These are phyloP conservation scores for Candida qinlingensis DNA, from an alignment of 805 yeast genomes.

Conservation along the genomic window DNA sequence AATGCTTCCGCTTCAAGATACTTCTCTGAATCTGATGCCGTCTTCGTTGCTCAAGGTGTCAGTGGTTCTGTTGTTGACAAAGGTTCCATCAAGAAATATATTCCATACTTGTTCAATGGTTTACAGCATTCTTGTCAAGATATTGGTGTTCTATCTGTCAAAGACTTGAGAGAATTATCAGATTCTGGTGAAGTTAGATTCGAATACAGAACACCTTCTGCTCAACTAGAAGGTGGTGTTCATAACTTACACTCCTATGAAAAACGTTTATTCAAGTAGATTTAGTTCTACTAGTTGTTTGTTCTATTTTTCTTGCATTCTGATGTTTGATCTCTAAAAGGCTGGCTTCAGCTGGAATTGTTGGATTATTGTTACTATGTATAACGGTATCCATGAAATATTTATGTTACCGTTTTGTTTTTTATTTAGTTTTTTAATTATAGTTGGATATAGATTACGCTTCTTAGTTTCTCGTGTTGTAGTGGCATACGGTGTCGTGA, in stretches of 20 bases:
- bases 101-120: constrained; percentile 93
- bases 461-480: too few relatives aligned
- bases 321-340: not conserved
- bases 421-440: not conserved
- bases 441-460: not conserved
- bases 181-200: constrained; percentile 74
- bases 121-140: constrained; percentile 98
- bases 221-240: constrained; percentile 98
- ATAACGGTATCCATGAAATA: constrained; percentile 3
- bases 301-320: not conserved
- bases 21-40: constrained; percentile 93
- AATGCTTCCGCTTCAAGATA: constrained; percentile 98
- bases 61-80: constrained; percentile 95
- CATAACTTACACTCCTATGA: constrained; percentile 95
- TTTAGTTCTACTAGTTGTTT: not conserved
- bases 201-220: constrained; percentile 97
- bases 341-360: not conserved
- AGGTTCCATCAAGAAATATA: constrained; percentile 89
- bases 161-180: constrained; percentile 58
- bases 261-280: constrained; percentile 78
- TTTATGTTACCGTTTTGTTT: constrained; percentile 1
- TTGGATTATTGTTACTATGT: not conserved
- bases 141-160: constrained; percentile 75
- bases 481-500: too few relatives aligned
- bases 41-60: constrained; percentile 98